A percentile compares a stretch with the other conserved stretches of the same genome.
phyloP scores from a whole-genome alignment of 371 early-diverging fungal species.

The Sanchytrium tribonematis region DNA sequence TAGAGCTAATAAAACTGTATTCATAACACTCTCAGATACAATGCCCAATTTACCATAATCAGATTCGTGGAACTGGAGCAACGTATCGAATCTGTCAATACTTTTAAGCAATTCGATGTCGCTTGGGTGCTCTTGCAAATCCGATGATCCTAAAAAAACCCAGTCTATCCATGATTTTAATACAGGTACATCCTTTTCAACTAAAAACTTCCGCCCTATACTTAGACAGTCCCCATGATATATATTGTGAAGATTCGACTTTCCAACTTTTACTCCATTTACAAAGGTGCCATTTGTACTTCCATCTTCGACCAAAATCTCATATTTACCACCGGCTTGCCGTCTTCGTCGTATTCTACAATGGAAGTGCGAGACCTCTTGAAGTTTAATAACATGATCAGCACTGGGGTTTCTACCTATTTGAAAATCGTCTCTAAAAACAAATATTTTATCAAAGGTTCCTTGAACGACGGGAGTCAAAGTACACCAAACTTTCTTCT shows the following conservation, averaged over 20 bases:
- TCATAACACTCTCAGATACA: neutral
- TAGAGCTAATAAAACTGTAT: neutral
- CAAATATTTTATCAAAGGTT: neutral
- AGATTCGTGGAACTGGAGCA: neutral
- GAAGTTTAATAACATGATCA: neutral
- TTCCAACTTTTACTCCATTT: neutral
- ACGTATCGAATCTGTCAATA: neutral
- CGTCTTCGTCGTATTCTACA: neutral
- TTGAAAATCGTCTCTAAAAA: neutral
- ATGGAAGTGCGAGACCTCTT: neutral
- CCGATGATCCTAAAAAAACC: neutral
- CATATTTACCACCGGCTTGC: neutral
- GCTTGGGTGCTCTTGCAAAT: neutral
- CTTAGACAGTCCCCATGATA: neutral
- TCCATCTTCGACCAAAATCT: neutral
- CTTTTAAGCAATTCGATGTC: neutral
- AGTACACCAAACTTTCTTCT: neutral
- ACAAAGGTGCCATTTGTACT: slow-evolving; percentile 1
- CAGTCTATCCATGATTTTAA: neutral
- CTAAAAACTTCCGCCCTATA: neutral
- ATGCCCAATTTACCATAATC: neutral
- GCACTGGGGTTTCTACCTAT: neutral
- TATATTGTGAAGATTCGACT: neutral
- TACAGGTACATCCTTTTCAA: neutral
- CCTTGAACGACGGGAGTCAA: neutral